A percentile compares a stretch with the other conserved stretches of the same genome.
phyloP scores from a whole-genome alignment of 495 filamentous ascomycete genomes.

The Aspergillus avenaceus region DNA sequence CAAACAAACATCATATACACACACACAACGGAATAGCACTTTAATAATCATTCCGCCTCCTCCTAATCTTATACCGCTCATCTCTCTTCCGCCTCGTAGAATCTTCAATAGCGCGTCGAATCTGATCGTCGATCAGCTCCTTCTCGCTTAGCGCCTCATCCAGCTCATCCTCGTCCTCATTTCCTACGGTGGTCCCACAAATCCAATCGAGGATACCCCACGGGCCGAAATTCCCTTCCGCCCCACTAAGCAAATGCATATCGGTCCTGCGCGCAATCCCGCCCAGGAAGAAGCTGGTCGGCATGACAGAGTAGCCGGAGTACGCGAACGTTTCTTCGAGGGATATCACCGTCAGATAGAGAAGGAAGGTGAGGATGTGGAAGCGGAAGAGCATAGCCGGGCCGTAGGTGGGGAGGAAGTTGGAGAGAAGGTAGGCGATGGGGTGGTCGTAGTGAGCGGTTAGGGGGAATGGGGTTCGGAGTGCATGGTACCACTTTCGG shows the following conservation, averaged over 20 bases:
- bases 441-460: constrained; percentile 80
- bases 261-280: constrained; percentile 71
- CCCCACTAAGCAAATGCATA: constrained; percentile 56
- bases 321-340: constrained; percentile 73
- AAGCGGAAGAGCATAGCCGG: constrained; percentile 62
- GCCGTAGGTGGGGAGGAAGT: constrained; percentile 68
- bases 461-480: constrained; percentile 59
- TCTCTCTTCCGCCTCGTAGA: neutral
- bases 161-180: constrained; percentile 44
- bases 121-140: constrained; percentile 8
- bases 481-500: constrained; percentile 59
- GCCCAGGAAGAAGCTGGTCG: constrained; percentile 65
- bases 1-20: neutral
- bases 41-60: constrained; percentile 2
- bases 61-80: neutral
- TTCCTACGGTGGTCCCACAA: constrained; percentile 60
- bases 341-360: constrained; percentile 63
- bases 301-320: constrained; percentile 72
- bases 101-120: neutral
- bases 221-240: constrained; percentile 69
- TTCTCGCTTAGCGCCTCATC: constrained; percentile 24
- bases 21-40: neutral
- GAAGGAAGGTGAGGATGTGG: constrained; percentile 76
- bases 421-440: constrained; percentile 61
- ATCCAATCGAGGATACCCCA: constrained; percentile 78